phyloP scores from a whole-genome alignment of 805 yeast species.

The Wickerhamiella qilinensis region DNA sequence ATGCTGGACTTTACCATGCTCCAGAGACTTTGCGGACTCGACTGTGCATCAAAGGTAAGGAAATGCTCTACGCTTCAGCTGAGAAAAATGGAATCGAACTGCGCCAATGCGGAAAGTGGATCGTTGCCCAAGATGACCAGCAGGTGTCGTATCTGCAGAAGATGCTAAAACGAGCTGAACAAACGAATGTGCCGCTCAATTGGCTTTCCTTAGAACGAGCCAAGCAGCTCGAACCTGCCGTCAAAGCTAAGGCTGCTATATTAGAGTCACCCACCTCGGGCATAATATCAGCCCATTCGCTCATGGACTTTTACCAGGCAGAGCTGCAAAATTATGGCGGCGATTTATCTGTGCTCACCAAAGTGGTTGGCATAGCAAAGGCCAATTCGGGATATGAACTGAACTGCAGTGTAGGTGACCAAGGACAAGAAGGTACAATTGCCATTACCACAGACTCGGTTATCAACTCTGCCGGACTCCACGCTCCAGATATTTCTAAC shows the following conservation, averaged over 20 bases:
- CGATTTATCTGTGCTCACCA: conserved; percentile 46
- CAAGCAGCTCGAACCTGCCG: conserved; percentile 42
- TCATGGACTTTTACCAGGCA: conserved; percentile 43
- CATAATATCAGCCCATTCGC: conserved; percentile 65
- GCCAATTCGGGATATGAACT: conserved; percentile 9
- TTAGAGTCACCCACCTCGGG: conserved; percentile 73
- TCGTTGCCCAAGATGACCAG: conserved; percentile 60
- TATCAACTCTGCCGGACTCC: conserved; percentile 65
- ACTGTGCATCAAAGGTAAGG: conserved; percentile 63
- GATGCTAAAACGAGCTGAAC: conserved; percentile 33
- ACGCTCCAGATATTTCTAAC: conserved; percentile 59
- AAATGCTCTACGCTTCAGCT: conserved; percentile 38
- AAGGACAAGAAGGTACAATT: conserved; percentile 11
- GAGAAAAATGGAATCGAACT: conserved; percentile 33
- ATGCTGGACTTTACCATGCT: conserved; percentile 80
- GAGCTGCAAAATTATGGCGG: conserved; percentile 43
- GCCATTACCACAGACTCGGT: conserved; percentile 34
- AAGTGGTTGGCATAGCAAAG: conserved; percentile 29
- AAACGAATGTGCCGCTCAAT: conserved; percentile 42
- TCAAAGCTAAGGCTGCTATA: conserved; percentile 43
- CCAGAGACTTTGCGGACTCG: conserved; percentile 45
- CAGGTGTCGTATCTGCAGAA: conserved; percentile 45
- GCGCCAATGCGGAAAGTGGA: conserved; percentile 60
- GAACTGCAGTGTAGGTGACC: conserved; percentile 5
- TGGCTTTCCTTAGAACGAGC: conserved; percentile 34